Base-by-base conservation (phyloP, 2,329 filamentous ascomycete species). In the Camillea tinctor region DNA sequence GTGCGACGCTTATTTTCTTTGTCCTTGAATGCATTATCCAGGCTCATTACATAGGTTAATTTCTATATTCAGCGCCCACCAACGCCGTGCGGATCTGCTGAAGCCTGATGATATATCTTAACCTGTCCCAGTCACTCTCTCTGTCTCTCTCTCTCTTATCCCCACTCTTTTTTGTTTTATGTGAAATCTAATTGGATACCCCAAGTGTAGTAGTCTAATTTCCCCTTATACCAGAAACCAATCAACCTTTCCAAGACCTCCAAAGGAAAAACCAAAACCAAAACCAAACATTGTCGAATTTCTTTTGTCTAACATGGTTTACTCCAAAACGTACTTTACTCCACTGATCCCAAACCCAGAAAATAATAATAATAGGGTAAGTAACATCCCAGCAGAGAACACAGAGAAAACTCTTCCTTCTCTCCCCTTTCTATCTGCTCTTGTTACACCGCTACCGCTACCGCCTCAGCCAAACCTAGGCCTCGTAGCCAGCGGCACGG, bases 401-500 rank as follows among this genome's bases (percentile, higher is more conserved):
- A n/a, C 11, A 44, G 3, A 44, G 17, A n/a, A n/a, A n/a, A n/a
- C n/a, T n/a, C n/a, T n/a, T n/a, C n/a, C n/a, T n/a, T n/a, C n/a
- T n/a, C n/a, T n/a, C n/a, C n/a, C n/a, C n/a, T n/a, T n/a, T n/a
- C n/a, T n/a, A n/a, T n/a, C n/a, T n/a, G n/a, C n/a, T n/a, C n/a
- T n/a, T n/a, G 15, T 44, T 44, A 6, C 17, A 44, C 36, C 13
- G 36, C 6, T 15, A 44, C 11, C n/a, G 19, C 9, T 49, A 19
- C 7, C 26, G 8, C 7, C 20, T 61, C 36, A 64, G 44, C 55
- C 53, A 59, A 80, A 83, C 13, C 74, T 75, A 3, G 83, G 83
- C 57, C 79, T 77, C 2, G 83, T 84, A 55, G 78, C 74, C 72
- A 81, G 69, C 15, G 84, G 84, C 50, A 87, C 74, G 0, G 84